Evolutionary conservation across 2,329 filamentous ascomycete species (phyloP).

Genomic region (Claviceps citrina): DNA sequence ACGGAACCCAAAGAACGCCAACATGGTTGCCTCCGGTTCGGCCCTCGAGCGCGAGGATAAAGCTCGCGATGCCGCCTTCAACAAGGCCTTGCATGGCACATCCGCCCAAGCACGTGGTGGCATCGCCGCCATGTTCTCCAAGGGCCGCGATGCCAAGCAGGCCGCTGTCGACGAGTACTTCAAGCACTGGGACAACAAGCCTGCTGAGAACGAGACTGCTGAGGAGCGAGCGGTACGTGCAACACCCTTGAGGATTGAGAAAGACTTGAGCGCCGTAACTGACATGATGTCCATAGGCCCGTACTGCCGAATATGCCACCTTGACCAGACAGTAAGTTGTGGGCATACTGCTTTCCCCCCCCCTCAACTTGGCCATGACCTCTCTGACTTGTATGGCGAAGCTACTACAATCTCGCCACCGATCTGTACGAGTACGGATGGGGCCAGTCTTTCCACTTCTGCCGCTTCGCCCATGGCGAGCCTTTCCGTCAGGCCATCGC

Average conservation of each 20-base stretch:
- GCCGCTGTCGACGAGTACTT: slow-evolving; percentile 83
- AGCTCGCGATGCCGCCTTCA: slow-evolving; percentile 75
- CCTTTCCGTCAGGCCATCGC: slow-evolving; percentile 82
- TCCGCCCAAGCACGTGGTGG: slow-evolving; percentile 57
- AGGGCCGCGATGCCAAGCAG: slow-evolving; percentile 61
- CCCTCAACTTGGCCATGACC: slow-evolving; percentile 2
- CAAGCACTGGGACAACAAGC: slow-evolving; percentile 90
- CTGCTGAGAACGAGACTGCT: slow-evolving; percentile 62
- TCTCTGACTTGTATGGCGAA: slow-evolving; percentile 18
- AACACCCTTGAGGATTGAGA: neutral
- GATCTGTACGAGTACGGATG: slow-evolving; percentile 95
- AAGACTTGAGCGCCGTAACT: neutral
- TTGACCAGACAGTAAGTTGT: slow-evolving; percentile 73
- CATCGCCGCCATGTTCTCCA: slow-evolving; percentile 70
- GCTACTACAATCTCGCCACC: slow-evolving; percentile 94
- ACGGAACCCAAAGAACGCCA: slow-evolving; percentile 9
- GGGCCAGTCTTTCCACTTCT: slow-evolving; percentile 96
- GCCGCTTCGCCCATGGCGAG: slow-evolving; percentile 77
- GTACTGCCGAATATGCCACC: slow-evolving; percentile 79
- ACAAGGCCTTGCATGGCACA: slow-evolving; percentile 67
- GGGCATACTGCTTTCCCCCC: neutral
- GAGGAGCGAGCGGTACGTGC: slow-evolving; percentile 58
- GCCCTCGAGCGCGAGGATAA: slow-evolving; percentile 70
- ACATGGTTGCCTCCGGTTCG: slow-evolving; percentile 26
- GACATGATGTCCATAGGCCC: slow-evolving; percentile 36